Percentiles rank a stretch among this genome's conserved stretches.
Evolutionary conservation across 768 basidiomycete genomes (phyloP).

Genomic region (Rhodocollybia butyracea): DNA sequence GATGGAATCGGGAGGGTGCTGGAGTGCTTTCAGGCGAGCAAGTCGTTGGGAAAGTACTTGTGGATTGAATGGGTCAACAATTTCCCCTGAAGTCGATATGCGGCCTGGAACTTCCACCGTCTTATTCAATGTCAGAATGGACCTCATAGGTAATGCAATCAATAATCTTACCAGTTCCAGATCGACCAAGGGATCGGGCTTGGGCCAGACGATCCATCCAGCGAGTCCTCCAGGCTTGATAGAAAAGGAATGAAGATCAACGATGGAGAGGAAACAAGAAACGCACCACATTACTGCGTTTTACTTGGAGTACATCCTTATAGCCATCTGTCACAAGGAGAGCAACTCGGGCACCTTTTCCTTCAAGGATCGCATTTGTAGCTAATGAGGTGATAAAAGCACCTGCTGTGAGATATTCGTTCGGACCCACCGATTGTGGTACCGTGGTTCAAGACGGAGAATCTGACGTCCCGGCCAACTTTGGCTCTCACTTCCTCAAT

Average conservation of each 20-base stretch:
- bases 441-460: constrained; percentile 21
- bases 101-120: constrained; percentile 26
- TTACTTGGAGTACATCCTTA: constrained; percentile 16
- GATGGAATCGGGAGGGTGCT: constrained; percentile 18
- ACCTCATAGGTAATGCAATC: background rate
- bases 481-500: constrained; percentile 20
- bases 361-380: constrained; percentile 29
- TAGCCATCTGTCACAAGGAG: constrained; percentile 27
- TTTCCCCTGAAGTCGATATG: constrained; percentile 22
- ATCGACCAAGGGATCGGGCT: constrained; percentile 24
- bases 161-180: constrained; percentile 25
- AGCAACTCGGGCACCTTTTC: constrained; percentile 24
- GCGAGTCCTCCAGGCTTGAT: background rate
- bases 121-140: constrained; percentile 4
- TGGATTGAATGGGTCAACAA: constrained; percentile 22
- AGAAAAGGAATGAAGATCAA: background rate
- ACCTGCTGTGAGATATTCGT: no score
- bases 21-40: constrained; percentile 14
- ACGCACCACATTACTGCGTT: constrained; percentile 14
- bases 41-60: constrained; percentile 16
- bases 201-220: no score
- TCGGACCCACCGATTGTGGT: no score
- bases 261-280: no score
- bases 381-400: no score
- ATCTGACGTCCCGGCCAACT: constrained; percentile 7